Evolutionary conservation across 768 basidiomycete genomes (phyloP), one percentile per base, ranked within the genome.

Genomic region (Pholiota molesta): DNA sequence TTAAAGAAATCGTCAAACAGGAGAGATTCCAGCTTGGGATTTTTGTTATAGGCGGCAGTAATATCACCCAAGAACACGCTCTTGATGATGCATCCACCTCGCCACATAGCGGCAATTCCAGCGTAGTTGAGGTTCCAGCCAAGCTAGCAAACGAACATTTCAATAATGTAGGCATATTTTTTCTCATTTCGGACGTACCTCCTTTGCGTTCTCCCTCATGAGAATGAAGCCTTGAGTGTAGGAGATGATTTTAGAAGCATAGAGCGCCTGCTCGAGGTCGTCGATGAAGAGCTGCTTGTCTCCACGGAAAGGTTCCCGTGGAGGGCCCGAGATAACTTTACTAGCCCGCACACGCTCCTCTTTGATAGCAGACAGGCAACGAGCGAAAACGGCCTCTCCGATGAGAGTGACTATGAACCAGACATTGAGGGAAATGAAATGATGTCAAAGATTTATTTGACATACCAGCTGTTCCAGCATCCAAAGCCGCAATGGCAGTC

Each of bases 161-260:
- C 42, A 59, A 51, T 49, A 5, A 52, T 52, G 35, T 42, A 7
- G 39, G 16, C 52, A 29, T 26, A 13, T 19, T 28, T 28, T 35
- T 28, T 5, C 31, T 53, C 1, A 23, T 35, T 21, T 23, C 17
- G 52, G 23, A 69, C 77, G 60, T 52, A 88, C 90, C 84, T 97
- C 95, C 77, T 94, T 94, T 47, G 96, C 97, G 54, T 95, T 96
- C 79, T 98, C 92, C 67, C 97, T 86, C 95, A 99, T 97, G 72
- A 99, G 87, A 88, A 99, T 97, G 84, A 99, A 99, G 67, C 97
- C 97, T 79, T 99, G 97, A 5, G 97, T 94, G 83, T 99, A 99
- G 31, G 97, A 99, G 71, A 98, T 97, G 77, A 99, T 95, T 85
- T 99, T 99, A 69, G 96, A 97, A 55, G 97, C 97, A 79, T 99